A percentile compares a stretch with the other conserved stretches of the same genome.
phyloP scores from a whole-genome alignment of 2,329 filamentous ascomycete species.

The Pleoardoris graminearum region DNA sequence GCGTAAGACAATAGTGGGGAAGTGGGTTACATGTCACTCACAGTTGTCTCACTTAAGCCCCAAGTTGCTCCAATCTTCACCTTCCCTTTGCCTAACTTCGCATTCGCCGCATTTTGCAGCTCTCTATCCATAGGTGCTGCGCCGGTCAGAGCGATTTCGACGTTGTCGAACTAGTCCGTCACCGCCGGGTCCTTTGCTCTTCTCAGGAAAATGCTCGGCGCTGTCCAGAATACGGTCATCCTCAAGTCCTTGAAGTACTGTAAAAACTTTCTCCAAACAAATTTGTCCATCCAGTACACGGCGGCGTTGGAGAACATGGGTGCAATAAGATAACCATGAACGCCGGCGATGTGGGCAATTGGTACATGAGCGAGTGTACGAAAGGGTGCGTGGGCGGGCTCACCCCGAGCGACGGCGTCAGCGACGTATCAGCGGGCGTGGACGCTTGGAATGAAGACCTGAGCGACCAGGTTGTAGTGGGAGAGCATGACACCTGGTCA shows the following conservation, averaged over 20 bases:
- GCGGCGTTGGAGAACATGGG: conserved; percentile 38
- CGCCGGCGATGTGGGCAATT: conserved; percentile 50
- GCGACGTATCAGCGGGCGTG: conserved; percentile 13
- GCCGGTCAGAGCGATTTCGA: conserved; percentile 54
- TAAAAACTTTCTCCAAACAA: conserved; percentile 59
- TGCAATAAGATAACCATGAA: conserved; percentile 48
- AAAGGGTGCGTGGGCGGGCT: conserved; percentile 29
- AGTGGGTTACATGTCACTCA: neutral
- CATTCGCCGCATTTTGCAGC: conserved; percentile 54
- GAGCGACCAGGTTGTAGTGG: conserved; percentile 46
- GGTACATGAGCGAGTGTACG: conserved; percentile 50
- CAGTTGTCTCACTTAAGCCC: conserved; percentile 59
- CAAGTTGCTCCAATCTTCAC: conserved; percentile 56
- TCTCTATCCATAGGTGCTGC: conserved; percentile 60
- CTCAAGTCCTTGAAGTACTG: conserved; percentile 52
- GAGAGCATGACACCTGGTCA: conserved; percentile 41
- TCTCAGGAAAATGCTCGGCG: conserved; percentile 61
- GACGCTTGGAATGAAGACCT: conserved; percentile 27
- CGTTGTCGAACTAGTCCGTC: conserved; percentile 56
- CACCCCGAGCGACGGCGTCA: conserved; percentile 19
- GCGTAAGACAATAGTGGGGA: neutral
- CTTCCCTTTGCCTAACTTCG: conserved; percentile 50
- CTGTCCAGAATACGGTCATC: conserved; percentile 60
- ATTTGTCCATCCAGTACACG: conserved; percentile 64
- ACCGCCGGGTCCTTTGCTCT: conserved; percentile 60